These are phyloP conservation scores for Wickerhamomyces xylosicus DNA, from an alignment of 805 yeast genomes.

Conservation along the genomic window DNA sequence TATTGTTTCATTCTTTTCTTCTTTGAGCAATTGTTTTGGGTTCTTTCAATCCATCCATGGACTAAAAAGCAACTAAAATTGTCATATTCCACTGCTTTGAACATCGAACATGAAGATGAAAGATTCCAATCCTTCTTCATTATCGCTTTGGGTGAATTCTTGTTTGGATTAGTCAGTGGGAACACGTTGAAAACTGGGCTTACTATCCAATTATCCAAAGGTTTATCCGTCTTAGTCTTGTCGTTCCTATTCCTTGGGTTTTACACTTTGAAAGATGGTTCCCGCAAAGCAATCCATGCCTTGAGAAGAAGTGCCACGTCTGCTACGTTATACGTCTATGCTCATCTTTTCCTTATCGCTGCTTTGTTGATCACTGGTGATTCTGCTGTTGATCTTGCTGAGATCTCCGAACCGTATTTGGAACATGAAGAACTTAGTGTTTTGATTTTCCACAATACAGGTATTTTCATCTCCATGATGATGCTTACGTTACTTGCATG, in stretches of 20 bases:
- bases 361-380: slow-evolving; percentile 47
- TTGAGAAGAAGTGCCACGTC: slow-evolving; percentile 35
- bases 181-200: slow-evolving; percentile 38
- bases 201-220: slow-evolving; percentile 32
- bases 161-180: slow-evolving; percentile 40
- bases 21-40: slow-evolving; percentile 30
- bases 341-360: slow-evolving; percentile 43
- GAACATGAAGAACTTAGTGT: slow-evolving; percentile 27
- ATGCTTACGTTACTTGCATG: slow-evolving; percentile 30
- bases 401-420: slow-evolving; percentile 19
- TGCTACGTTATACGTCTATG: slow-evolving; percentile 35
- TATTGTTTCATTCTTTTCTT: slow-evolving; percentile 29
- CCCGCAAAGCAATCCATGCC: slow-evolving; percentile 40
- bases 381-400: slow-evolving; percentile 40
- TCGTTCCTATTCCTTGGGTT: slow-evolving; percentile 42
- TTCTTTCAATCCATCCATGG: slow-evolving; percentile 35
- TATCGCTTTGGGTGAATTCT: slow-evolving; percentile 57
- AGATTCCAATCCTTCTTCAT: slow-evolving; percentile 46
- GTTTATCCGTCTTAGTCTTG: slow-evolving; percentile 33
- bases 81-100: slow-evolving; percentile 46
- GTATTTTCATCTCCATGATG: slow-evolving; percentile 34
- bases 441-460: slow-evolving; percentile 42
- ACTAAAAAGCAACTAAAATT: slow-evolving; percentile 31
- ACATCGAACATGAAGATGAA: slow-evolving; percentile 60
- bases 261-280: slow-evolving; percentile 45